Evolutionary conservation across 2,329 filamentous ascomycete species (phyloP), one percentile per base, ranked within the genome.

Genomic region (Fusarium sp.): DNA sequence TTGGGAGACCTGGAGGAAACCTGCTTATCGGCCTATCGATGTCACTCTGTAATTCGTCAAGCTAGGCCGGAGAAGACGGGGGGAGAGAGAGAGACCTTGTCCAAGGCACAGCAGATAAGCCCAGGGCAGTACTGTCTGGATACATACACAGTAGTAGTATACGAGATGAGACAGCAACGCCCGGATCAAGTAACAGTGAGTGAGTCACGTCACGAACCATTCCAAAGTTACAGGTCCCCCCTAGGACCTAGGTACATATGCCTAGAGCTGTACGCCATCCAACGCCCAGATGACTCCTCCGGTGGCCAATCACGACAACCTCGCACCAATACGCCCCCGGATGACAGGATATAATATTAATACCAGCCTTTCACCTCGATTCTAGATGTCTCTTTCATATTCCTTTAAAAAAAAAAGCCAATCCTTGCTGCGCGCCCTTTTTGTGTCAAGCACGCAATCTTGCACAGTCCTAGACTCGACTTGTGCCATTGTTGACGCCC

Each of bases 311-410:
- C 56, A 65, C 36, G 44, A 33, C 17, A 27, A 38, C 37, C 57
- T 67, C 52, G 50, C 64, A 65, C 44, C 47, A 49, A 44, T 49
- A 58, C 53, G 56, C 61, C 46, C 60, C 63, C 50, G 31, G 46
- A 52, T 61, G 59, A 70, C 57, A 68, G 66, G 68, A 67, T 67
- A 44, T 52, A 53, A 60, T 53, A 62, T 52, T 55, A 70, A 69
- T 63, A 36, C 52, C 49, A 56, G 47, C 49, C 38, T 46, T 42
- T 45, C 53, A 33, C 49, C 49, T 49, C 42, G 55, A 52, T 68
- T 70, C 67, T 44, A 69, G 67, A 53, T 43, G 50, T 25, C 62
- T 70, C 66, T 46, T 14, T 45, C 37, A 41, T 59, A 50, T 70
- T 69, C 67, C 67, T 23, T 23, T 45, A 37, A 29, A 25, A n/a